These are phyloP conservation scores for Coemansia brasiliensis DNA, from an alignment of 192 early-diverging fungal genomes.

Conservation along the genomic window DNA sequence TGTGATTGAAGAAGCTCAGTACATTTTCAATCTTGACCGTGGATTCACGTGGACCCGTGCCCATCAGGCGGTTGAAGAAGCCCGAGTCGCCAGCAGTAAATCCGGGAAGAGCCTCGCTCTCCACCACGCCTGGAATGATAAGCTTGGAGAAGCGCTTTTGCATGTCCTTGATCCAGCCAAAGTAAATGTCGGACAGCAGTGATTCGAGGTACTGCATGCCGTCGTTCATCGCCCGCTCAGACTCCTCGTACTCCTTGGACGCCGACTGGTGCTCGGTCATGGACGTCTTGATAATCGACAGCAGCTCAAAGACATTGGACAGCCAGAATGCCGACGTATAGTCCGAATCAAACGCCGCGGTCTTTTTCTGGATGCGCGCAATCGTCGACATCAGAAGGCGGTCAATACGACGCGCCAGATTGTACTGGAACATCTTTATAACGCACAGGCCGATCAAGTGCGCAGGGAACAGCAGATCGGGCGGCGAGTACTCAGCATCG, in stretches of 20 bases:
- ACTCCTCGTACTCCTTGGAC: conserved; percentile 62
- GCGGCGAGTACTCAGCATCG: conserved; percentile 66
- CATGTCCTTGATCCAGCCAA: conserved; percentile 97
- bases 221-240: conserved; percentile 78
- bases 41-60: conserved; percentile 68
- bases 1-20: conserved; percentile 89
- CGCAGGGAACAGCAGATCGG: conserved; percentile 89
- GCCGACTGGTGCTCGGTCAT: conserved; percentile 70
- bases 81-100: conserved; percentile 91
- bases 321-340: conserved; percentile 90
- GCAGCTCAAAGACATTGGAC: conserved; percentile 92
- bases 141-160: conserved; percentile 93
- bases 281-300: conserved; percentile 84
- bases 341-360: conserved; percentile 57
- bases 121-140: conserved; percentile 94
- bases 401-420: conserved; percentile 80
- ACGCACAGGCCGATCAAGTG: conserved; percentile 85
- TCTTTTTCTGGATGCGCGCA: conserved; percentile 73
- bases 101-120: conserved; percentile 91
- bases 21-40: conserved; percentile 93
- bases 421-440: conserved; percentile 84
- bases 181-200: conserved; percentile 91
- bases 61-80: conserved; percentile 88
- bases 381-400: conserved; percentile 85
- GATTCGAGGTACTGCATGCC: conserved; percentile 89